Conservation (phyloP, 257 asterid genomes). For the Penstemon eatonii region DNA sequence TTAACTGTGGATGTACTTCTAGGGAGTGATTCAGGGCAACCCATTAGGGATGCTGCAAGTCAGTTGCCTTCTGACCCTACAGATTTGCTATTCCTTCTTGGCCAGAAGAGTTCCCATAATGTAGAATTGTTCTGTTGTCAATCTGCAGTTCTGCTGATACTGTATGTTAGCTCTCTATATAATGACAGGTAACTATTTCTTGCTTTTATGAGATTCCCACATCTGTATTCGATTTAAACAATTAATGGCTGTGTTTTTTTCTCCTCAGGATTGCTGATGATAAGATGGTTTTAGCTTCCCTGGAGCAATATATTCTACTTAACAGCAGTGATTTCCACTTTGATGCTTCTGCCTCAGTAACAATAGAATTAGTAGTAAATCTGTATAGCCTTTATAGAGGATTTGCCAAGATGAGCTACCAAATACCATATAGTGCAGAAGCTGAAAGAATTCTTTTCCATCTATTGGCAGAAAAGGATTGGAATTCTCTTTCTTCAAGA, state of each 20-base stretch:
- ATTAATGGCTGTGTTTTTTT: neutral
- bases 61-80: slow-evolving; percentile 82
- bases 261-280: slow-evolving; percentile 75
- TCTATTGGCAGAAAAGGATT: slow-evolving; percentile 59
- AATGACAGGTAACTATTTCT: slow-evolving; percentile 65
- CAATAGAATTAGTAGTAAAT: slow-evolving; percentile 53
- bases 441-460: slow-evolving; percentile 76
- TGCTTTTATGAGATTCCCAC: slow-evolving; percentile 10
- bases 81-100: slow-evolving; percentile 84
- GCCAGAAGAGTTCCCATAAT: slow-evolving; percentile 71
- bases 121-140: slow-evolving; percentile 62
- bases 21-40: slow-evolving; percentile 66
- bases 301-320: slow-evolving; percentile 87
- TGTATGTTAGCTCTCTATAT: slow-evolving; percentile 71
- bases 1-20: slow-evolving; percentile 61
- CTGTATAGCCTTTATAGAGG: slow-evolving; percentile 83
- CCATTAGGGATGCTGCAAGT: slow-evolving; percentile 64
- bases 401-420: slow-evolving; percentile 72
- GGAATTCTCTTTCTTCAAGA: slow-evolving; percentile 73
- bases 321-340: slow-evolving; percentile 48
- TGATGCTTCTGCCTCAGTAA: slow-evolving; percentile 46
- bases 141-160: slow-evolving; percentile 67
- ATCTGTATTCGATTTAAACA: slow-evolving; percentile 5
- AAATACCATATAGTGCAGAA: slow-evolving; percentile 83
- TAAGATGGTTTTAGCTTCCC: slow-evolving; percentile 75